These are phyloP conservation scores for Globisporangium nunn DNA, from an alignment of 352 stramenopile genomes.

Conservation along the genomic window DNA sequence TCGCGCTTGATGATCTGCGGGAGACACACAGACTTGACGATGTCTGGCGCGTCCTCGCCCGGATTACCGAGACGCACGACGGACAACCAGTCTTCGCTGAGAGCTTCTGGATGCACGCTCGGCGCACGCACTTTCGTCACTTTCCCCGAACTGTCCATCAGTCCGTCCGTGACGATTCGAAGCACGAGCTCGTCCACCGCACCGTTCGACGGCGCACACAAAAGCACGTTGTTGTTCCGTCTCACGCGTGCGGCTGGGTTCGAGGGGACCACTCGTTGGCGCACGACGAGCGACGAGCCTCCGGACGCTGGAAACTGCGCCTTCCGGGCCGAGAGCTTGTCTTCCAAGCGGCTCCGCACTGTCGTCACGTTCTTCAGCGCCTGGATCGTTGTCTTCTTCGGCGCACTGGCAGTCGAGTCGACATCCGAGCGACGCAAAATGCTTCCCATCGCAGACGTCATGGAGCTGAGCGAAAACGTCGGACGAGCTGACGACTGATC, in stretches of 20 bases:
- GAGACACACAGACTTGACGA: constrained; percentile 68
- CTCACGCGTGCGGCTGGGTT: constrained; percentile 15
- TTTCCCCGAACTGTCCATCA: constrained; percentile 54
- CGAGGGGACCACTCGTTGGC: constrained; percentile 30
- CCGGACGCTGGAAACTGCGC: not conserved
- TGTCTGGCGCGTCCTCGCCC: constrained; percentile 62
- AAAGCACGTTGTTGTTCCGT: constrained; percentile 60
- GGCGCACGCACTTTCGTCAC: constrained; percentile 53
- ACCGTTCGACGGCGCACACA: constrained; percentile 88
- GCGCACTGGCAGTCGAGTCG: constrained; percentile 3
- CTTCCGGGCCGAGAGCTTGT: constrained; percentile 36
- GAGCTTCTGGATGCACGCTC: constrained; percentile 52
- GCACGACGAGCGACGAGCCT: constrained; percentile 29
- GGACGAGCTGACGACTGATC: constrained; percentile 2
- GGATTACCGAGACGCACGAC: constrained; percentile 80
- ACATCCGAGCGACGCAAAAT: constrained; percentile 49
- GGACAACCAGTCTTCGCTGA: constrained; percentile 42
- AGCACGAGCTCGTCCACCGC: constrained; percentile 88
- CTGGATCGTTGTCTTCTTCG: constrained; percentile 55
- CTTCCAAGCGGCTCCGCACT: constrained; percentile 57
- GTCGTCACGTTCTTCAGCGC: constrained; percentile 45
- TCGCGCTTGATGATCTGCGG: constrained; percentile 79
- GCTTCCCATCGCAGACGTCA: constrained; percentile 37
- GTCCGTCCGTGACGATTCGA: constrained; percentile 76
- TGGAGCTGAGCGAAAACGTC: constrained; percentile 51